A percentile compares a stretch with the other conserved stretches of the same genome.
These are phyloP conservation scores for Epichloe elymi DNA, from an alignment of 2,329 filamentous ascomycete species.

Conservation along the genomic window DNA sequence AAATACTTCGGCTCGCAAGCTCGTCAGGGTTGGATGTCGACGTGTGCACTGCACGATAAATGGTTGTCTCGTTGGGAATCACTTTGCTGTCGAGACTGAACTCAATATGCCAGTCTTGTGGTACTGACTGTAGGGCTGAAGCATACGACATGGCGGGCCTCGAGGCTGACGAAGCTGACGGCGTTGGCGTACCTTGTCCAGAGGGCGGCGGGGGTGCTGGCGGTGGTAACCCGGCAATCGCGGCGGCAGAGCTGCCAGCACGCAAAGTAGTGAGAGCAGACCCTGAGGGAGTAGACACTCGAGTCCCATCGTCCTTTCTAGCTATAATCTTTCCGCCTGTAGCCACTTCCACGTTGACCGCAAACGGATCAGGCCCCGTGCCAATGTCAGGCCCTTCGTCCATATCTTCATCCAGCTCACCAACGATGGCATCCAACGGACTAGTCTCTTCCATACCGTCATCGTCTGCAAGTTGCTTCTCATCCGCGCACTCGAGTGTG, in stretches of 20 bases:
- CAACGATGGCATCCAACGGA: conserved; percentile 76
- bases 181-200: conserved; percentile 31
- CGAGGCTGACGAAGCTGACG: conserved; percentile 44
- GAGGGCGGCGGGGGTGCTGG: conserved; percentile 9
- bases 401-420: conserved; percentile 77
- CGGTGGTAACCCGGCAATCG: conserved; percentile 7
- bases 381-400: conserved; percentile 54
- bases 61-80: conserved; percentile 83
- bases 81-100: conserved; percentile 78
- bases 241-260: conserved; percentile 24
- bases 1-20: conserved; percentile 61
- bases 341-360: conserved; percentile 83
- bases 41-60: conserved; percentile 86
- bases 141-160: conserved; percentile 60
- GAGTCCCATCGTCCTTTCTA: conserved; percentile 80
- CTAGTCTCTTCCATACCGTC: conserved; percentile 52
- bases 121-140: conserved; percentile 63
- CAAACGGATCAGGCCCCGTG: conserved; percentile 52
- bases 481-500: conserved; percentile 83
- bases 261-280: conserved; percentile 18
- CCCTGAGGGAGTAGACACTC: conserved; percentile 63
- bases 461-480: conserved; percentile 67
- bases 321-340: conserved; percentile 80
- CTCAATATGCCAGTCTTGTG: conserved; percentile 95
- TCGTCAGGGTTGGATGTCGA: conserved; percentile 41